phyloP scores from a whole-genome alignment of 2,329 filamentous ascomycete species.

The Penicillium corylophilum region DNA sequence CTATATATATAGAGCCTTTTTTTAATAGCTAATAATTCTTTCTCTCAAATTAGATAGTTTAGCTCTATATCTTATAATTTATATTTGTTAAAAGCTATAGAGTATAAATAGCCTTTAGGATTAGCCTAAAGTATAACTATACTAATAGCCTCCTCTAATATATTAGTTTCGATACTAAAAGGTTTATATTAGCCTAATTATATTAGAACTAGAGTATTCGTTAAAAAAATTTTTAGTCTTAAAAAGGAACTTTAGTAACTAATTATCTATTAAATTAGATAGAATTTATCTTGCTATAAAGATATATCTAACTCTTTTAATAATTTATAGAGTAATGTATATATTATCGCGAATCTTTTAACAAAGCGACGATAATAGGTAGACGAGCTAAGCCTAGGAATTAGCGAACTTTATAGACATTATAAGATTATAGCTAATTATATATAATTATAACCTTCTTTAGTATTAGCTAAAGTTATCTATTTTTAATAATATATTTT shows the following conservation, averaged over 20 bases:
- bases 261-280: too few relatives aligned
- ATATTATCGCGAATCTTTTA: too few relatives aligned
- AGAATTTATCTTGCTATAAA: too few relatives aligned
- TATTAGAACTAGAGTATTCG: background rate
- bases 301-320: too few relatives aligned
- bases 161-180: background rate
- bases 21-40: too few relatives aligned
- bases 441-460: background rate
- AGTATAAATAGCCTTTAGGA: background rate
- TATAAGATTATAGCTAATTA: background rate
- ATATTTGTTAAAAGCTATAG: background rate
- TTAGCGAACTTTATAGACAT: background rate
- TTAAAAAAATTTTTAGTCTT: background rate
- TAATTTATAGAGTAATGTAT: too few relatives aligned
- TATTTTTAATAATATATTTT: background rate
- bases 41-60: background rate
- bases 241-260: too few relatives aligned
- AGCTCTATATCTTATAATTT: background rate
- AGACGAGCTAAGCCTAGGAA: background rate
- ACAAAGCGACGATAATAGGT: too few relatives aligned
- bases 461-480: background rate
- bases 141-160: background rate
- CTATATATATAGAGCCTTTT: too few relatives aligned
- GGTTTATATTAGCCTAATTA: background rate
- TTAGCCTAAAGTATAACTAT: background rate